phyloP scores from a whole-genome alignment of 176 grass and related monocot species.

The Chrysopogon serrulatus region DNA sequence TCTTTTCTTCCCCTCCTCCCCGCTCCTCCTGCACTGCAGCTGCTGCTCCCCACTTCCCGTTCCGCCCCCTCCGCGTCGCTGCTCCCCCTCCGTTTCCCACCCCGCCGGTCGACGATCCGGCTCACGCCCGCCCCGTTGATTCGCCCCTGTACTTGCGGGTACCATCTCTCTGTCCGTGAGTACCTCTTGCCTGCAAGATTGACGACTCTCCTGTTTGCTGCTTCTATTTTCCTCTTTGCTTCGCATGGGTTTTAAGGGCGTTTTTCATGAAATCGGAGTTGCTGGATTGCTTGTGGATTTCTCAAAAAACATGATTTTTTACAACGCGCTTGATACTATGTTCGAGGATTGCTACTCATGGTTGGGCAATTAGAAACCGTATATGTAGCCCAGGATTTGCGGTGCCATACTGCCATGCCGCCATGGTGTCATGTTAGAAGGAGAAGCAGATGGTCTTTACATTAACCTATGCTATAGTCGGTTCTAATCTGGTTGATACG shows the following conservation, averaged over 20 bases:
- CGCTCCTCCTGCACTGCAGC: not conserved
- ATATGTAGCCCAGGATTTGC: not conserved
- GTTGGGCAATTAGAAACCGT: not conserved
- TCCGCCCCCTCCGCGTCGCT: slow-evolving; percentile 3
- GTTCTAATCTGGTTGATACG: not conserved
- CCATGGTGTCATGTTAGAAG: not conserved
- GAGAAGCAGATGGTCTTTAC: not conserved
- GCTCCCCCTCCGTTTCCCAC: slow-evolving; percentile 11
- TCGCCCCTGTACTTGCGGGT: not conserved
- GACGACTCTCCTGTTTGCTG: not conserved
- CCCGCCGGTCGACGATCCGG: slow-evolving; percentile 12
- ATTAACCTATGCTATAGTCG: not conserved
- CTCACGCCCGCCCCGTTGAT: not conserved
- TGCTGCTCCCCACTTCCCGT: not conserved
- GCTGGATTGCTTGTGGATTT: not conserved
- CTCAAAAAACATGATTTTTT: not conserved
- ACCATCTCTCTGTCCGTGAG: slow-evolving; percentile 37
- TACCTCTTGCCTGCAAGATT: not conserved
- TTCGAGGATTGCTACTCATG: not conserved
- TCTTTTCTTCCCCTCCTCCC: not conserved
- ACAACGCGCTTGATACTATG: not conserved
- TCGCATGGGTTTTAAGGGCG: not conserved
- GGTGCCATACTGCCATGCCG: too few relatives aligned
- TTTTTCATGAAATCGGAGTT: not conserved
- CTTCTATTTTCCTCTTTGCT: not conserved